Conservation (phyloP, 768 basidiomycete species). For the Lactarius sp. region DNA sequence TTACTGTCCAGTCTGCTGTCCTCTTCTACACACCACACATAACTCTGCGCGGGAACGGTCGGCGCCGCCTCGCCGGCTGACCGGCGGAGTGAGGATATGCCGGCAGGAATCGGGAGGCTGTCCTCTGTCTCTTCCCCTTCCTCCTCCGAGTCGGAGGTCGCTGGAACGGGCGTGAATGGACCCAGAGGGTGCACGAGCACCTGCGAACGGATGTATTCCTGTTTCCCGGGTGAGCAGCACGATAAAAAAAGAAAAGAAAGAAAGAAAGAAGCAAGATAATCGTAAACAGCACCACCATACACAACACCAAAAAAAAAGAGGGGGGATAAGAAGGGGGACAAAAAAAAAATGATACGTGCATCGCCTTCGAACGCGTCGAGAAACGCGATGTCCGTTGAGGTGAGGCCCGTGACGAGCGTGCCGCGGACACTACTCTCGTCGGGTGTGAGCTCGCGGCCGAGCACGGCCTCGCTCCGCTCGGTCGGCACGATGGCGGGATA, state of each 20-base stretch:
- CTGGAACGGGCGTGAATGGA: conserved; percentile 33
- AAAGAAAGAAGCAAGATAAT: too few relatives aligned
- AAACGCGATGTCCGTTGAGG: conserved; percentile 51
- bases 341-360: conserved; percentile 39
- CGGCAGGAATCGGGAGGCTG: conserved; percentile 33
- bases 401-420: conserved; percentile 71
- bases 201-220: conserved; percentile 68
- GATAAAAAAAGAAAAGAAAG: neutral
- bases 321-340: neutral
- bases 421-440: conserved; percentile 76
- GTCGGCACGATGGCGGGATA: conserved; percentile 82
- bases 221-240: neutral
- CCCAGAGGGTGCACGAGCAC: conserved; percentile 57
- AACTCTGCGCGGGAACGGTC: conserved; percentile 57
- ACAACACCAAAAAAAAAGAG: too few relatives aligned
- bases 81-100: conserved; percentile 38
- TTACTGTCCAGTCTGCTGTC: conserved; percentile 44
- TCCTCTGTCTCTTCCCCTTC: conserved; percentile 29
- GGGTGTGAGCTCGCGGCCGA: conserved; percentile 40
- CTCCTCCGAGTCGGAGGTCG: conserved; percentile 27
- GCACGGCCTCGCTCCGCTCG: conserved; percentile 37
- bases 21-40: conserved; percentile 53
- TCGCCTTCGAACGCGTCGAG: conserved; percentile 82
- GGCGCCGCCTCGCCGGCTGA: conserved; percentile 35
- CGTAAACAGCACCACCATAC: neutral